These are phyloP conservation scores for Cylindrodendrum hubeiense DNA, from an alignment of 2,329 filamentous ascomycete genomes.

Conservation along the genomic window DNA sequence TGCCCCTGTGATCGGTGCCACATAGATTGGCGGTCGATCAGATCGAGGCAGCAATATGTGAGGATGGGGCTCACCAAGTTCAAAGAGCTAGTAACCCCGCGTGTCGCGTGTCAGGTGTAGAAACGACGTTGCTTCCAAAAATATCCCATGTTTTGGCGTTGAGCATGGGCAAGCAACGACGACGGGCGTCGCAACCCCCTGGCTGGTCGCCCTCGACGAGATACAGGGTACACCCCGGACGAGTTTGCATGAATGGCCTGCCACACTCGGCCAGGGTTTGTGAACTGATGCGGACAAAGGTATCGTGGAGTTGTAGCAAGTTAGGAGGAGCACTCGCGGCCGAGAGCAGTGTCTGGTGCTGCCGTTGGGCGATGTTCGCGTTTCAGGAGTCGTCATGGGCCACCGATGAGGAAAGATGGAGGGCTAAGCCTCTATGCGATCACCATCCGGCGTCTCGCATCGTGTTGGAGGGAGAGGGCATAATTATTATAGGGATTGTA, in stretches of 20 bases:
- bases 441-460: conserved; percentile 21
- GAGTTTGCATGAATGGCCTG: conserved; percentile 24
- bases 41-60: conserved; percentile 4
- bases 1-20: conserved; percentile 15
- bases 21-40: conserved; percentile 14
- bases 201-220: background rate
- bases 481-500: conserved; percentile 17
- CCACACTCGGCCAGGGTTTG: conserved; percentile 13
- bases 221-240: conserved; percentile 17
- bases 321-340: conserved; percentile 1
- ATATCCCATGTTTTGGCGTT: conserved; percentile 9
- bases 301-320: conserved; percentile 15
- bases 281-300: conserved; percentile 14
- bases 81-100: conserved; percentile 3
- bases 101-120: conserved; percentile 8
- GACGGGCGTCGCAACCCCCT: conserved; percentile 17
- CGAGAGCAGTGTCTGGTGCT: conserved; percentile 8
- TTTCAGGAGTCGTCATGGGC: conserved; percentile 22
- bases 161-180: conserved; percentile 7
- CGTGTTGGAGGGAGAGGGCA: conserved; percentile 22
- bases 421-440: conserved; percentile 21
- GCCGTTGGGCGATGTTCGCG: conserved; percentile 8
- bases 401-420: conserved; percentile 1
- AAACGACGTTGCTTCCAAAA: conserved; percentile 21
- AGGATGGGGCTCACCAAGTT: conserved; percentile 4